Evolutionary conservation across 805 yeast species (phyloP).

Genomic region (Candida pseudoglaebosa): DNA sequence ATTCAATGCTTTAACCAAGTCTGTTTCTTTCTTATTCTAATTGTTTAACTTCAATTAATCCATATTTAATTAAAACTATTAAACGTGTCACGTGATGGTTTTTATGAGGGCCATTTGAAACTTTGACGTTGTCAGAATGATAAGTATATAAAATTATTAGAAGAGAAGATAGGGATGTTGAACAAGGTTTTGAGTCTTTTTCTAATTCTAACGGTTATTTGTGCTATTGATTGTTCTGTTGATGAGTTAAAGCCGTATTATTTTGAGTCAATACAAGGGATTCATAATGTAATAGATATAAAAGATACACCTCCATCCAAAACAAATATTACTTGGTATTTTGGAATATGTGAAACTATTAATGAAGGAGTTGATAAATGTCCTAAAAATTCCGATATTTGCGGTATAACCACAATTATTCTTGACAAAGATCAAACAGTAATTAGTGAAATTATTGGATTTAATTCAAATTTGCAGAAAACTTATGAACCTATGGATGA

Average conservation of each 20-base stretch:
- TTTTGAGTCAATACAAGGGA: slow-evolving; percentile 46
- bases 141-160: no score
- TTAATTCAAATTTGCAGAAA: slow-evolving; percentile 40
- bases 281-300: slow-evolving; percentile 36
- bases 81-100: no score
- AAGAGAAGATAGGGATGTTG: no score
- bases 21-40: no score
- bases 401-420: slow-evolving; percentile 63
- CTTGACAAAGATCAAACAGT: slow-evolving; percentile 46
- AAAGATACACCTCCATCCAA: slow-evolving; percentile 77
- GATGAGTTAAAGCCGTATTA: slow-evolving; percentile 37
- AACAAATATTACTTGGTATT: slow-evolving; percentile 59
- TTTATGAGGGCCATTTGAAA: no score
- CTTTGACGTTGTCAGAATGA: no score
- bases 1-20: no score
- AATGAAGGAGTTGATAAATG: slow-evolving; percentile 46
- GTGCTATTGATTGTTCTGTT: slow-evolving; percentile 29
- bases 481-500: slow-evolving; percentile 24
- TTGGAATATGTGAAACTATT: slow-evolving; percentile 66
- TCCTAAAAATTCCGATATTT: slow-evolving; percentile 67
- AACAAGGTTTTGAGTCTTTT: slow-evolving; percentile 9
- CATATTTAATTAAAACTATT: no score
- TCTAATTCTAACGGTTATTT: neutral
- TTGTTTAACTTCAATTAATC: no score
- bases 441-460: slow-evolving; percentile 60